Evolutionary conservation across 148 eudicot species (phyloP).

Genomic region (Silene uniflora): DNA sequence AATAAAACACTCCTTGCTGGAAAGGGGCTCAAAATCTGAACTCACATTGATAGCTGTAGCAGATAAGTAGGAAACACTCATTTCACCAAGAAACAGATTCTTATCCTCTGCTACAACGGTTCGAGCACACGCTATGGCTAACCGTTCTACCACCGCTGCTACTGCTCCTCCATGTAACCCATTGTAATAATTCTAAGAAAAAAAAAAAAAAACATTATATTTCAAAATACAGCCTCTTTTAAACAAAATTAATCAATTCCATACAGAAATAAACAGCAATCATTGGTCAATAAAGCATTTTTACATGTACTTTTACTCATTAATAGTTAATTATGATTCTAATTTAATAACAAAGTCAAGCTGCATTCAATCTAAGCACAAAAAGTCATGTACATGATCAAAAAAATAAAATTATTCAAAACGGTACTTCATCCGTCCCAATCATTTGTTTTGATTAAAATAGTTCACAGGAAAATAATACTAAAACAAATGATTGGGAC

Average conservation of each 20-base stretch:
- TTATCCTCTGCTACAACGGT: slow-evolving; percentile 72
- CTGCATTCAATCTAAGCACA: too few species aligned
- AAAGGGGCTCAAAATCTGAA: neutral
- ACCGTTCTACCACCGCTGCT: slow-evolving; percentile 58
- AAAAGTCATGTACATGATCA: too few species aligned
- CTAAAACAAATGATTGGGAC: too few species aligned
- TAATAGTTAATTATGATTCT: too few species aligned
- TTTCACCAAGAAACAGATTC: slow-evolving; percentile 67
- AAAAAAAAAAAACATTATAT: neutral
- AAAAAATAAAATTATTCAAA: too few species aligned
- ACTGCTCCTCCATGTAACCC: slow-evolving; percentile 87
- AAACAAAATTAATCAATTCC: neutral
- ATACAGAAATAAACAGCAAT: too few species aligned
- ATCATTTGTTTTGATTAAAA: too few species aligned
- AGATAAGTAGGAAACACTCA: slow-evolving; percentile 66
- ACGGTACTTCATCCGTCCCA: too few species aligned
- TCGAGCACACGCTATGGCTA: slow-evolving; percentile 75
- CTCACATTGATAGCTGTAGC: slow-evolving; percentile 64
- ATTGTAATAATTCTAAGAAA: slow-evolving; percentile 47
- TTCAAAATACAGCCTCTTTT: neutral
- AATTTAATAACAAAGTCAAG: neutral
- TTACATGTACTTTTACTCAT: too few species aligned
- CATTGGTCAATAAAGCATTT: too few species aligned
- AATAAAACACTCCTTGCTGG: neutral
- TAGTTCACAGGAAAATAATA: too few species aligned